Percentiles rank a stretch among this genome's conserved stretches.
Conservation (phyloP, 2,329 filamentous ascomycete genomes). For the Botrytis paeoniae region DNA sequence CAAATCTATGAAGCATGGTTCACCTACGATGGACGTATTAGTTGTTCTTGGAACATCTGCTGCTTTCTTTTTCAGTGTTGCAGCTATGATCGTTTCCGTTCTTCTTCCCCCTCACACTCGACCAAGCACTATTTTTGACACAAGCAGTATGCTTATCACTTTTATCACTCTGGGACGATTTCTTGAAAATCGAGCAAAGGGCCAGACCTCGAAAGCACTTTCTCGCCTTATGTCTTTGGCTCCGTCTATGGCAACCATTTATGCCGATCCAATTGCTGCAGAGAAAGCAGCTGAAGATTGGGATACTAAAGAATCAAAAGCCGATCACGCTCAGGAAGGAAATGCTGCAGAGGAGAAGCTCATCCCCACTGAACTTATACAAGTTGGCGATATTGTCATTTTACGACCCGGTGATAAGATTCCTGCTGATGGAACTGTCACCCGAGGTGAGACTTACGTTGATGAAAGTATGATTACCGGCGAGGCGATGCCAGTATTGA, state of each 20-base stretch:
- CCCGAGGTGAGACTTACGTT: slow-evolving; percentile 86
- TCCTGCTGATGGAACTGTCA: slow-evolving; percentile 84
- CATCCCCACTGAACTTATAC: slow-evolving; percentile 92
- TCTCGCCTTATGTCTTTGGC: slow-evolving; percentile 93
- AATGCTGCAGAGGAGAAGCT: slow-evolving; percentile 73
- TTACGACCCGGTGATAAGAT: slow-evolving; percentile 95
- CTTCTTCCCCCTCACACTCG: slow-evolving; percentile 70
- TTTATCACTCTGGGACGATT: slow-evolving; percentile 91
- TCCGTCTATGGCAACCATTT: slow-evolving; percentile 96
- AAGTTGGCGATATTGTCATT: slow-evolving; percentile 90
- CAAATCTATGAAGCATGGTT: slow-evolving; percentile 84
- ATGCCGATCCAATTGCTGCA: slow-evolving; percentile 87
- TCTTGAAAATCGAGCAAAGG: slow-evolving; percentile 91
- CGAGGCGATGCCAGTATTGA: slow-evolving; percentile 92
- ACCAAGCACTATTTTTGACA: slow-evolving; percentile 91
- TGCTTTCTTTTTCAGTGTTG: slow-evolving; percentile 92
- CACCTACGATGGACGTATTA: slow-evolving; percentile 96
- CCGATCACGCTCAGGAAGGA: slow-evolving; percentile 44
- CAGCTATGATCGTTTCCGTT: slow-evolving; percentile 81
- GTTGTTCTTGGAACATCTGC: slow-evolving; percentile 91
- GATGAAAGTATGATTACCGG: slow-evolving; percentile 99
- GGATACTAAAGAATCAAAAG: slow-evolving; percentile 52
- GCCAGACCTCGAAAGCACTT: slow-evolving; percentile 90
- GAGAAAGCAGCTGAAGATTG: slow-evolving; percentile 85
- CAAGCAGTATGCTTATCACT: slow-evolving; percentile 96